Percentiles rank a stretch among this genome's conserved stretches.
phyloP scores from a whole-genome alignment of 495 filamentous ascomycete species.

The Hypoxylon cercidicola region DNA sequence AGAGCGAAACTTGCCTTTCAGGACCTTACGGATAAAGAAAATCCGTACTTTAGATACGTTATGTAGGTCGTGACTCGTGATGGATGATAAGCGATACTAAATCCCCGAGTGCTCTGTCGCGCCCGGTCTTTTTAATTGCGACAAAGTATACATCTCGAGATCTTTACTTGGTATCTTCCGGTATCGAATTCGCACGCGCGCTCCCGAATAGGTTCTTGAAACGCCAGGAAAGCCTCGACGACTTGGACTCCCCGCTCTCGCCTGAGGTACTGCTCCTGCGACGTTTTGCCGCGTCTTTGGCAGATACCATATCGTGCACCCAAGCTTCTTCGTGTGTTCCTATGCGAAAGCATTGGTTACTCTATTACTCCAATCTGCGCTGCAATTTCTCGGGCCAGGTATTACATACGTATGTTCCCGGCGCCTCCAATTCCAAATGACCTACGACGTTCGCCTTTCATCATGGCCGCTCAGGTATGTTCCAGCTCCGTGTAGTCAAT shows the following conservation, averaged over 20 bases:
- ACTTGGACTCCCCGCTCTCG: slow-evolving; percentile 22
- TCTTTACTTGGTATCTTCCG: slow-evolving; percentile 14
- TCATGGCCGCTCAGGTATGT: slow-evolving; percentile 9
- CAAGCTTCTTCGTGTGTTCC: slow-evolving; percentile 35
- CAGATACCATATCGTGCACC: slow-evolving; percentile 14
- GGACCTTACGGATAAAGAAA: slow-evolving; percentile 81
- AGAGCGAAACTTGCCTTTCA: slow-evolving; percentile 72
- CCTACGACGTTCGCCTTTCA: slow-evolving; percentile 27
- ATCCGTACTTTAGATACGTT: slow-evolving; percentile 78
- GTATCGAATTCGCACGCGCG: slow-evolving; percentile 14
- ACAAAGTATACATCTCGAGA: no score
- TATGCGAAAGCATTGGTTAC: neutral
- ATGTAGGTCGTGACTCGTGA: slow-evolving; percentile 26
- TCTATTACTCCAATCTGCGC: neutral
- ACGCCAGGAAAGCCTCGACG: slow-evolving; percentile 21
- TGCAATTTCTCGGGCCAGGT: neutral
- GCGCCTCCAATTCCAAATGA: slow-evolving; percentile 50
- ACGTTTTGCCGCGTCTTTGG: slow-evolving; percentile 19
- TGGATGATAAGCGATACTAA: slow-evolving; percentile 3
- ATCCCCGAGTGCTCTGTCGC: neutral
- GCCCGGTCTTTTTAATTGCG: no score
- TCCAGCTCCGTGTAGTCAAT: neutral
- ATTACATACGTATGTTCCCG: slow-evolving; percentile 45
- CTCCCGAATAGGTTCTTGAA: slow-evolving; percentile 29
- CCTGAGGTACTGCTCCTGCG: slow-evolving; percentile 30